A percentile compares a stretch with the other conserved stretches of the same genome.
Conservation (phyloP, 2,329 filamentous ascomycete genomes). For the Pyrenochaeta sp. region DNA sequence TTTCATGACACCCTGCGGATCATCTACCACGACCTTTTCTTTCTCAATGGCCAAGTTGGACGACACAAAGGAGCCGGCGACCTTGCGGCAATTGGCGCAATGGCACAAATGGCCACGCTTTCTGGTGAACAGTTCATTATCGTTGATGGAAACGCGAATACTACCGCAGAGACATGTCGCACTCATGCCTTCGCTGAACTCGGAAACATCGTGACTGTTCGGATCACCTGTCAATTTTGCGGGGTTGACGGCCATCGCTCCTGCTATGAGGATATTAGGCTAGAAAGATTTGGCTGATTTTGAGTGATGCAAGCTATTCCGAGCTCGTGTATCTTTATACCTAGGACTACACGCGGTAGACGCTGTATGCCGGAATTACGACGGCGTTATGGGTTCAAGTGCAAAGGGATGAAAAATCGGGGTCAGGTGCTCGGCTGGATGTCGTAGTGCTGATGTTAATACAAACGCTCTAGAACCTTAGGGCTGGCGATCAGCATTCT, state of each 20-base stretch:
- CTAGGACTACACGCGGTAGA: not conserved
- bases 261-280: not conserved
- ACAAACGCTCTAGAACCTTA: no score
- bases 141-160: conserved; percentile 58
- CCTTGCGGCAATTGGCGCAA: conserved; percentile 61
- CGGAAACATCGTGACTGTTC: conserved; percentile 43
- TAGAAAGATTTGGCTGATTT: no score
- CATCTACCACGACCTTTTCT: conserved; percentile 56
- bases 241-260: conserved; percentile 5
- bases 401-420: no score
- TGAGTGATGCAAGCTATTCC: no score
- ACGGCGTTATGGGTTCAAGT: no score
- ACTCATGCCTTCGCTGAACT: conserved; percentile 45
- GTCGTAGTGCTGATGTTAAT: no score
- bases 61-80: conserved; percentile 53
- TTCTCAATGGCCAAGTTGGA: conserved; percentile 52
- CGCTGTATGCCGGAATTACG: no score
- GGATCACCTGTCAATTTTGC: conserved; percentile 46
- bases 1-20: conserved; percentile 55
- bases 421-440: no score
- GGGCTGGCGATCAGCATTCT: no score
- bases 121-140: conserved; percentile 55
- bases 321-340: no score
- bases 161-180: conserved; percentile 57
- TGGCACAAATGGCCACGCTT: conserved; percentile 57